Base-by-base conservation (phyloP, 1,284 basidiomycete genomes). In the Pseudozyma hubeiensis region DNA sequence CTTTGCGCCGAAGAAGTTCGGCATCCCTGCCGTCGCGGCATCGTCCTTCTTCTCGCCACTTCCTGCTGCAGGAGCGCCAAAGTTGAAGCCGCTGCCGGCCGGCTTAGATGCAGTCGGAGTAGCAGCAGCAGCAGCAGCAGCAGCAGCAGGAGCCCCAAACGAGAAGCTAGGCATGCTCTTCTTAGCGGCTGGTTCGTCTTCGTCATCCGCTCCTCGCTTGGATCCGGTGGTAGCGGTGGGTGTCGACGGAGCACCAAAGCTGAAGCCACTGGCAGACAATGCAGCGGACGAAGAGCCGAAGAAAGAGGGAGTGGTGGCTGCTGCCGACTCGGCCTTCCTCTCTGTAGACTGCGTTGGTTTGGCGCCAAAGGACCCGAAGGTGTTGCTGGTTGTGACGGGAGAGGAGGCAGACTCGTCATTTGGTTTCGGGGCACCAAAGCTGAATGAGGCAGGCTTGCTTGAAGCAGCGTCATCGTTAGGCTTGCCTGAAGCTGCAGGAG, bases 131-230 rank as follows among this genome's bases (percentile, higher is more conserved):
- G 64, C 41, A 3, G 62, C 39, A n/a, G 65, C 44, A 31, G 56
- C 19, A 11, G 63, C 46, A 39, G 64, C 41, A 3, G 62, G 43
- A n/a, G 65, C 44, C 16, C 75, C 72, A 46, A 74, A 78, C 13
- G 77, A 64, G 51, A 77, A 80, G 39, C 64, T 67, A 3, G 61
- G 64, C 53, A 59, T 64, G 41, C 62, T 60, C 63, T 68, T 69
- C 46, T 64, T 72, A 16, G 75, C 60, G 29, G 59, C 53, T 0
- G 75, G 56, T 51, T 69, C 72, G 5, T 39, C 54, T 13, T 65
- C 54, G 6, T 65, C 59, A 24, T 63, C 60, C 8, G 65, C 68
- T 10, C 61, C 52, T 8, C 66, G 66, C 57, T 69, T 70, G 1
- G 66, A 55, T 16, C 60, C 64, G 4, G 51, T 43, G 10, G 49